Base-by-base conservation (phyloP, 257 asterid species). In the Lycium barbarum region DNA sequence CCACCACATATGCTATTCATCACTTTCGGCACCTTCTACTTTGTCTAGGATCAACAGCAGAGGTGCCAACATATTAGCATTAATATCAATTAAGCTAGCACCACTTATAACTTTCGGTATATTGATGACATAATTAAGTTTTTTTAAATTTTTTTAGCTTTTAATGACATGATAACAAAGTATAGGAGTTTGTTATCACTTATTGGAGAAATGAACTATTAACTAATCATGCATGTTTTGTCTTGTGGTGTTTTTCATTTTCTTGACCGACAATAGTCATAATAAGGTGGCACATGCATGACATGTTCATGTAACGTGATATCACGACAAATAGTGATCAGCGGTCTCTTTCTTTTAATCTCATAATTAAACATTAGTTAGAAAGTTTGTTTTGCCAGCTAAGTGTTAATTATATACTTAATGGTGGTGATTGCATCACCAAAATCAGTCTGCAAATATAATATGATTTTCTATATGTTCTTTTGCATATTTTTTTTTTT, bases 301-400 rank as follows among this genome's bases (percentile, higher is more conserved):
- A n/a, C 80, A 72, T 47, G 79, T 17, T 40, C 79, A 70, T 40
- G 9, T 17, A 38, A 70, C 33, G 53, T 71, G 80, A n/a, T 18
- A 38, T 73, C 59, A 45, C 40, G 0, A 6, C 40, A 72, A 47
- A 12, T 73, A 22, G 2, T 45, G 40, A 12, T 66, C 10, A 6
- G 0, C 1, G 47, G n/a, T 47, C 61, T 71, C 2, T 43, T n/a
- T 43, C 36, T 72, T 43, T 14, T 26, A 63, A 10, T 63, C 3
- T 63, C 14, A 22, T 26, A 38, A 59, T 9, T 9, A 40, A 40
- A 40, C 45, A 43, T 18, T 0, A 47, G 40, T 73, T 45, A 11
- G 59, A 45, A n/a, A 73, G 40, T 47, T 73, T 47, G 80, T 20
- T 73, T 47, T 47, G 12, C 59, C 7, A 73, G 59, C 11, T 18